These are phyloP conservation scores for Xylaria multiplex DNA, from an alignment of 2,329 filamentous ascomycete species.

Conservation along the genomic window DNA sequence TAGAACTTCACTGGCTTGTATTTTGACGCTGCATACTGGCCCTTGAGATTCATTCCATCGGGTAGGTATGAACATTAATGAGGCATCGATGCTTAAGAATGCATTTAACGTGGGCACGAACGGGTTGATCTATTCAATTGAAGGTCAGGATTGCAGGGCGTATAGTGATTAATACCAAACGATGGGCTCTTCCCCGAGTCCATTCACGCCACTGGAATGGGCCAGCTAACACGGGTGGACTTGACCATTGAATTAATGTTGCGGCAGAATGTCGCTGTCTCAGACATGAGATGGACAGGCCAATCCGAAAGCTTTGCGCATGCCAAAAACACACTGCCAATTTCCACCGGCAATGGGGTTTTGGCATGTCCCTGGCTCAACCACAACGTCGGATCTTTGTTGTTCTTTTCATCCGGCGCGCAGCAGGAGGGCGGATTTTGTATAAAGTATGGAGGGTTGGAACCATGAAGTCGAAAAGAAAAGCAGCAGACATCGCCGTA, in stretches of 20 bases:
- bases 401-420: neutral
- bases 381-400: constrained; percentile 19
- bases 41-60: constrained; percentile 11
- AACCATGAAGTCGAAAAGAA: neutral
- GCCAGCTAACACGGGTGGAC: constrained; percentile 15
- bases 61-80: constrained; percentile 1
- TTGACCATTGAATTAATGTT: constrained; percentile 25
- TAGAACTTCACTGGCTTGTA: neutral
- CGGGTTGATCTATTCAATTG: neutral
- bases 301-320: constrained; percentile 18
- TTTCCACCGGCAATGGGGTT: constrained; percentile 26
- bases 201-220: constrained; percentile 30
- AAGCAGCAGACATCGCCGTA: constrained; percentile 24
- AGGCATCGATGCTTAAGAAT: constrained; percentile 17
- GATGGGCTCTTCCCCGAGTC: neutral
- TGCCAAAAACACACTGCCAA: constrained; percentile 19
- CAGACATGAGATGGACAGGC: constrained; percentile 20
- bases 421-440: constrained; percentile 5
- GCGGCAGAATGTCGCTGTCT: constrained; percentile 21
- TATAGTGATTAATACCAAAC: neutral
- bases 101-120: constrained; percentile 6
- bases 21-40: neutral
- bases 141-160: neutral
- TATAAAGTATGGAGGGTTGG: constrained; percentile 35
- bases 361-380: constrained; percentile 25